Percentiles rank a stretch among this genome's conserved stretches.
These are phyloP conservation scores for Cornus florida DNA, from an alignment of 148 eudicot genomes.

Conservation along the genomic window DNA sequence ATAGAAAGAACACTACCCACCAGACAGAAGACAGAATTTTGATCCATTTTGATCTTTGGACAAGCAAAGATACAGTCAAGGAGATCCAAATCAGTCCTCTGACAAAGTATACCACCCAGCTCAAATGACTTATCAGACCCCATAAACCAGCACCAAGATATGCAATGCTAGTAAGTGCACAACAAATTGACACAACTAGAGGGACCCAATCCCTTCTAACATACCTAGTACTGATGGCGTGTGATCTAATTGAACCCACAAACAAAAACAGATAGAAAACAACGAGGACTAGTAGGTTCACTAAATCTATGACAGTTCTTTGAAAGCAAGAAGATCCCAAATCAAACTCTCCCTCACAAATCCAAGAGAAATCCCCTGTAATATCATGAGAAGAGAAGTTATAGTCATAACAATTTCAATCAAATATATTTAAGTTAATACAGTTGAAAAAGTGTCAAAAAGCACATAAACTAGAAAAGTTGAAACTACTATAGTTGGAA, in stretches of 20 bases:
- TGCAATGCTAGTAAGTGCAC: conserved; percentile 35
- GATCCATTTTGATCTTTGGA: conserved; percentile 39
- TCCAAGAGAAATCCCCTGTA: conserved; percentile 25
- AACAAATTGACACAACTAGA: conserved; percentile 32
- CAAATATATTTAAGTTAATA: background rate
- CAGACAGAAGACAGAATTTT: conserved; percentile 34
- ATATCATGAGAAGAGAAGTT: background rate
- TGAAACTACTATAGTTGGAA: too few relatives aligned
- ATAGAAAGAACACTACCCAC: conserved; percentile 51
- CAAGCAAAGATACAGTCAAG: conserved; percentile 37
- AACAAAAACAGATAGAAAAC: conserved; percentile 32
- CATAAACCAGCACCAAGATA: conserved; percentile 31
- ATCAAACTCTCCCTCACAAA: conserved; percentile 35
- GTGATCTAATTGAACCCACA: conserved; percentile 11
- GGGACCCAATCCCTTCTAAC: conserved; percentile 26
- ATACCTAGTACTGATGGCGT: background rate
- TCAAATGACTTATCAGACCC: conserved; percentile 17
- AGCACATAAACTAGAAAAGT: too few relatives aligned
- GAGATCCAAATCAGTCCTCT: conserved; percentile 53
- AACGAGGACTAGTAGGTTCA: conserved; percentile 42
- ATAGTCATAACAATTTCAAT: background rate
- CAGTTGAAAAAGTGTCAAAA: background rate
- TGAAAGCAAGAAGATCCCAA: conserved; percentile 35
- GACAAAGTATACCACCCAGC: conserved; percentile 26
- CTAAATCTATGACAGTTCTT: conserved; percentile 29